phyloP scores from a whole-genome alignment of 1,284 basidiomycete genomes.

The Coniferiporia weirii region DNA sequence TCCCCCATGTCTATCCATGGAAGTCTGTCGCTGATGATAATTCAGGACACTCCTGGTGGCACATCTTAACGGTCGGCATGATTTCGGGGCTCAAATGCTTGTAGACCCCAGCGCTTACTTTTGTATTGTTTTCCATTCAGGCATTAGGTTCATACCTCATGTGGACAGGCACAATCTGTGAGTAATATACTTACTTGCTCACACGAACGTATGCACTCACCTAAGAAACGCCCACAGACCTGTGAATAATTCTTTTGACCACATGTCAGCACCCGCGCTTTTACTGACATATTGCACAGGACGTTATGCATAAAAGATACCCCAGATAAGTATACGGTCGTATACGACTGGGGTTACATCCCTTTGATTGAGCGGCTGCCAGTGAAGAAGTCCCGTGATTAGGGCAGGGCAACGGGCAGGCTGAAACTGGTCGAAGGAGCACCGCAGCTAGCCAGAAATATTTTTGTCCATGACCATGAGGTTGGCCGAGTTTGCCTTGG shows the following conservation, averaged over 20 bases:
- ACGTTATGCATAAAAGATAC: slow-evolving; percentile 57
- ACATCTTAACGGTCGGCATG: slow-evolving; percentile 48
- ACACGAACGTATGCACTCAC: not conserved
- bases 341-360: slow-evolving; percentile 34
- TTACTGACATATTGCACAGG: slow-evolving; percentile 27
- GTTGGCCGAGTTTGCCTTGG: too few species aligned
- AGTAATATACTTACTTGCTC: slow-evolving; percentile 24
- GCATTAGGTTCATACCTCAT: slow-evolving; percentile 56
- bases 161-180: slow-evolving; percentile 56
- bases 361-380: slow-evolving; percentile 25
- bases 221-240: slow-evolving; percentile 31
- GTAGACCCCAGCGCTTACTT: not conserved
- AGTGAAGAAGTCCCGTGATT: too few species aligned
- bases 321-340: slow-evolving; percentile 42
- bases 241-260: slow-evolving; percentile 33
- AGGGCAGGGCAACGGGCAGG: too few species aligned
- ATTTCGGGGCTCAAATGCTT: not conserved
- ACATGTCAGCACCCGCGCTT: not conserved
- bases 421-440: too few species aligned
- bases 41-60: slow-evolving; percentile 68
- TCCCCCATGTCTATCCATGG: not conserved
- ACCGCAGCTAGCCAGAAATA: too few species aligned
- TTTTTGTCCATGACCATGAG: too few species aligned
- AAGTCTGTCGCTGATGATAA: not conserved
- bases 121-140: slow-evolving; percentile 27